Percentiles rank a stretch among this genome's conserved stretches.
Evolutionary conservation across 306 rosid species (phyloP).

Genomic region (Lathyrus aphaca): DNA sequence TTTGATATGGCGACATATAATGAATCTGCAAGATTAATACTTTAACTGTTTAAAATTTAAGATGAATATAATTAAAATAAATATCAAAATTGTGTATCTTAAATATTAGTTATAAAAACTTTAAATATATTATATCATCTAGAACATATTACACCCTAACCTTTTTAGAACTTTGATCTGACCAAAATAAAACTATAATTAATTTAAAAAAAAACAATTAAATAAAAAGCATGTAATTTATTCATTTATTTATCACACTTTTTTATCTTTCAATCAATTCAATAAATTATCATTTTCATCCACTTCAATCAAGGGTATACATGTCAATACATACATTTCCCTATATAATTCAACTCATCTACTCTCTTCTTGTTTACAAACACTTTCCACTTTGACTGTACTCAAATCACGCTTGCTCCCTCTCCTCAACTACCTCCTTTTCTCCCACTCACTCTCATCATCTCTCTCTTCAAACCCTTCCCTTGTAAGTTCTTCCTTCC

Average conservation of each 20-base stretch:
- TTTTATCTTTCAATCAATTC: not conserved
- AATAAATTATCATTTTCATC: constrained; percentile 13
- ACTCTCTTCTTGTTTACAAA: constrained; percentile 43
- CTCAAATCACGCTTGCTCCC: constrained; percentile 56
- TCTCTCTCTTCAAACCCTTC: constrained; percentile 2
- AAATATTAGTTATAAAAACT: too few species aligned
- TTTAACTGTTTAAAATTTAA: too few species aligned
- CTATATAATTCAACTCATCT: constrained; percentile 69
- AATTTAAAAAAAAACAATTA: too few species aligned
- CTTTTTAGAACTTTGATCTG: too few species aligned
- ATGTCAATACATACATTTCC: constrained; percentile 45
- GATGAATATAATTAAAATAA: too few species aligned
- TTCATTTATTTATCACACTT: not conserved
- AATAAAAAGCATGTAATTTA: too few species aligned
- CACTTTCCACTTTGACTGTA: constrained; percentile 60
- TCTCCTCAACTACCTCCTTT: constrained; percentile 22
- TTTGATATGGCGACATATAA: too few species aligned
- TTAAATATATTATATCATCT: too few species aligned
- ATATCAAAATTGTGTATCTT: too few species aligned
- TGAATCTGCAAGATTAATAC: too few species aligned
- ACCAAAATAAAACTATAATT: too few species aligned
- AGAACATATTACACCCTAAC: too few species aligned
- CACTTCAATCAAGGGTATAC: constrained; percentile 53
- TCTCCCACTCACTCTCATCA: not conserved
- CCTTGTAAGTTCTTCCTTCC: constrained; percentile 36